Evolutionary conservation across 2,329 filamentous ascomycete species (phyloP), one percentile per base, ranked within the genome.

Genomic region (Fusarium luffae): DNA sequence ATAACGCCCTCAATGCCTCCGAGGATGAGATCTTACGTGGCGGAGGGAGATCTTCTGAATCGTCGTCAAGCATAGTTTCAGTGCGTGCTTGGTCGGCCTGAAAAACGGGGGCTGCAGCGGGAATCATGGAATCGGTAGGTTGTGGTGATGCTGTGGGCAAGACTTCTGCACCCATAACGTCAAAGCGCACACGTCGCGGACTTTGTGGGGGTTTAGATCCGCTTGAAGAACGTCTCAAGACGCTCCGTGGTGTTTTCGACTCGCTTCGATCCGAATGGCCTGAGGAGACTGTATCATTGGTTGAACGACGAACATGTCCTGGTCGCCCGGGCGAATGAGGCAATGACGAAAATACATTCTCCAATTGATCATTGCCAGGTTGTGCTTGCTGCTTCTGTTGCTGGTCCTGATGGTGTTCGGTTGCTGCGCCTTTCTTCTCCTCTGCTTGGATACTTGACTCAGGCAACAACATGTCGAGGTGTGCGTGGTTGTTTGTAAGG

Each of bases 101-200:
- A 23, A 52, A 56, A 11, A 73, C 72, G 40, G 75, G 77, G 23
- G 72, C 52, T 54, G 76, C 65, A 59, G 74, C 71, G 10, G 74
- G 74, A 42, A 71, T 65, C 54, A 78, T 71, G 73, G 77, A 70
- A 63, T 79, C 76, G 58, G 79, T 70, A 58, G 76, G 67, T 65
- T 83, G 82, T 48, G 88, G 88, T 23, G 87, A 89, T 27, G 84
- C 80, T 47, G 88, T 89, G 21, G 88, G 87, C 60, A 89, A 79
- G 37, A 91, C 86, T 73, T 90, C 87, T 68, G 84, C 80, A 55
- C 88, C 88, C 74, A 84, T 84, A 47, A 90, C 85, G 40, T 89
- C 85, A 68, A 90, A 90, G 49, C 89, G 87, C 59, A 90, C 89
- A 63, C 87, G 83, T 30, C 88, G 84, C n/a, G 86, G 87, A 72